A percentile compares a stretch with the other conserved stretches of the same genome.
Conservation (phyloP, 192 early-diverging fungal genomes). For the Coemansia sp. region DNA sequence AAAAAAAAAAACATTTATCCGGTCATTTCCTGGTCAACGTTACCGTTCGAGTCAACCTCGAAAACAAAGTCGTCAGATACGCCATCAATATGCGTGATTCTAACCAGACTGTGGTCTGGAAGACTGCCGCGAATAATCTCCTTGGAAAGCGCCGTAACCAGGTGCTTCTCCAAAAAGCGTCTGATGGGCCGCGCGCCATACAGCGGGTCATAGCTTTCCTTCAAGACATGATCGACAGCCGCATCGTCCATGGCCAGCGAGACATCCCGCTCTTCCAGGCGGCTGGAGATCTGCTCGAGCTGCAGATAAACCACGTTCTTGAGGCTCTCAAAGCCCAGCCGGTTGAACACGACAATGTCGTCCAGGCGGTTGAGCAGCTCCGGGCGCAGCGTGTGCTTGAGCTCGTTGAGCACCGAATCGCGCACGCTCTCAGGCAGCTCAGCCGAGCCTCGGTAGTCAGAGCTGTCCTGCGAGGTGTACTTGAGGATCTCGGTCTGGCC, state of each 20-base stretch:
- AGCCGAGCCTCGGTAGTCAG: slow-evolving; percentile 17
- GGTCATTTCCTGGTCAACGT: slow-evolving; percentile 30
- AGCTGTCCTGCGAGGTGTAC: slow-evolving; percentile 23
- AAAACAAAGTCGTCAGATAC: slow-evolving; percentile 35
- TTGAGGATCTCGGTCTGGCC: slow-evolving; percentile 63
- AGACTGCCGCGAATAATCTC: slow-evolving; percentile 67
- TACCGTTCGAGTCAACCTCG: slow-evolving; percentile 27
- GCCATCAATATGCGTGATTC: slow-evolving; percentile 42
- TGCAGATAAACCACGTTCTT: slow-evolving; percentile 72
- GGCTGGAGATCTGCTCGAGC: slow-evolving; percentile 58
- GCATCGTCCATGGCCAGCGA: slow-evolving; percentile 62
- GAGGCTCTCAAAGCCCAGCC: slow-evolving; percentile 63
- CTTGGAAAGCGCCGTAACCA: slow-evolving; percentile 79
- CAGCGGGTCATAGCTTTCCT: slow-evolving; percentile 83
- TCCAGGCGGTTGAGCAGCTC: slow-evolving; percentile 97
- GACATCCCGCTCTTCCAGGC: slow-evolving; percentile 78
- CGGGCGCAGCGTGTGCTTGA: slow-evolving; percentile 78
- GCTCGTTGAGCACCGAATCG: slow-evolving; percentile 76
- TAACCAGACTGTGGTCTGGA: slow-evolving; percentile 55
- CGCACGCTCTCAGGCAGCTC: slow-evolving; percentile 45
- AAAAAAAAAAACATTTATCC: not conserved
- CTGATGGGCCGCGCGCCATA: slow-evolving; percentile 94
- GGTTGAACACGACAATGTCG: slow-evolving; percentile 86
- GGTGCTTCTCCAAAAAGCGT: slow-evolving; percentile 81
- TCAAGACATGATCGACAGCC: slow-evolving; percentile 75